Percentiles rank a stretch among this genome's conserved stretches.
Conservation (phyloP, 805 yeast species). For the Teunomyces panamensis region DNA sequence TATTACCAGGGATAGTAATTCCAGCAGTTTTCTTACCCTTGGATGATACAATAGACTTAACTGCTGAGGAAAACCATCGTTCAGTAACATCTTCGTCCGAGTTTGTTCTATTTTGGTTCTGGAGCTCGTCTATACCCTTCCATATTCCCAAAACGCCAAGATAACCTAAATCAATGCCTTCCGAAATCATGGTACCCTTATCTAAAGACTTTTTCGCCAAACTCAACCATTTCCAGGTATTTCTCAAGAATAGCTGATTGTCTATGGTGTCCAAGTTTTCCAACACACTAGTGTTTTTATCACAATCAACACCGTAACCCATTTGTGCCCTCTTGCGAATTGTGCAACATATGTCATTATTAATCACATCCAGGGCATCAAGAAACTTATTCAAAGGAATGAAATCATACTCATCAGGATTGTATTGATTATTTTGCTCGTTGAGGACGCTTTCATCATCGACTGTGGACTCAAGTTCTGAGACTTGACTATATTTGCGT, state of each 20-base stretch:
- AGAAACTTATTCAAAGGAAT: conserved; percentile 28
- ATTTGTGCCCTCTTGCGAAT: conserved; percentile 68
- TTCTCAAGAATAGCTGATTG: conserved; percentile 52
- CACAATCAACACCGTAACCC: conserved; percentile 73
- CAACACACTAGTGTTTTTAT: conserved; percentile 56
- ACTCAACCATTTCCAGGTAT: conserved; percentile 91
- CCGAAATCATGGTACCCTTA: conserved; percentile 64
- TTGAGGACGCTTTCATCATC: conserved; percentile 27
- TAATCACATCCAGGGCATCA: conserved; percentile 45
- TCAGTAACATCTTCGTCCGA: conserved; percentile 24
- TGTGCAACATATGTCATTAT: conserved; percentile 69
- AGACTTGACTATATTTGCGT: conserved; percentile 14
- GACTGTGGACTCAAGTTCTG: conserved; percentile 23
- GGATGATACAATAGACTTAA: conserved; percentile 48
- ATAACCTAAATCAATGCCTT: conserved; percentile 75
- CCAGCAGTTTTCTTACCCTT: conserved; percentile 49
- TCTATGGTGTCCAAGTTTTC: conserved; percentile 51
- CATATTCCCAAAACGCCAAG: conserved; percentile 89
- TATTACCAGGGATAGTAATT: conserved; percentile 42
- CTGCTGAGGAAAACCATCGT: conserved; percentile 47
- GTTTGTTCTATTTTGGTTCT: conserved; percentile 44
- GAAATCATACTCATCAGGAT: conserved; percentile 18
- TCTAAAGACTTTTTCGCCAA: conserved; percentile 64
- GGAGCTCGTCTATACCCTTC: conserved; percentile 61
- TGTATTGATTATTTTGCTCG: conserved; percentile 6